These are phyloP conservation scores for Penicillium sp. DNA, from an alignment of 2,329 filamentous ascomycete species.

Conservation along the genomic window DNA sequence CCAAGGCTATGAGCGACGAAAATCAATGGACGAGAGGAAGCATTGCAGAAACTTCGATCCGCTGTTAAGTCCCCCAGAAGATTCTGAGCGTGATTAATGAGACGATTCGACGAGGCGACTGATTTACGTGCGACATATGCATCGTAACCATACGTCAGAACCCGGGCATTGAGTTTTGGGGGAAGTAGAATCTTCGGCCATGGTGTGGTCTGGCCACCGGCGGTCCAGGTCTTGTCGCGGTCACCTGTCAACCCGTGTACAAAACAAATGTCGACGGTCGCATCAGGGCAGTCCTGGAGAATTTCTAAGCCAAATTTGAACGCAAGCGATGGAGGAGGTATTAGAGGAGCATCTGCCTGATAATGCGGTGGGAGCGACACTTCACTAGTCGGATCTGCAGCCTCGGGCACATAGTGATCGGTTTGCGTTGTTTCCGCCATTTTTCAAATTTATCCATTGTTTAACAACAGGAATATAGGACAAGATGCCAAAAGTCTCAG, in stretches of 20 bases:
- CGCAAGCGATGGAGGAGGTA: too few species aligned
- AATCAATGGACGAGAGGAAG: not conserved
- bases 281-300: not conserved
- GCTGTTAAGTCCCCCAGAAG: not conserved
- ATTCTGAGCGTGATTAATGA: constrained; percentile 1
- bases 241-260: constrained; percentile 3
- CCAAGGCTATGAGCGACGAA: constrained; percentile 3
- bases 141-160: constrained; percentile 3
- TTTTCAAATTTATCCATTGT: not conserved
- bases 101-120: not conserved
- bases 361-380: not conserved
- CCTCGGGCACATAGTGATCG: not conserved
- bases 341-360: not conserved
- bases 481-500: too few species aligned
- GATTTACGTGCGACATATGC: not conserved
- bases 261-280: not conserved
- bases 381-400: not conserved
- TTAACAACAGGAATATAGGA: not conserved
- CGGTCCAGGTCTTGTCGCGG: constrained; percentile 1
- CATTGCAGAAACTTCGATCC: not conserved
- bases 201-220: not conserved
- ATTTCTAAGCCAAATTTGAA: not conserved
- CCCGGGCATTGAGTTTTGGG: not conserved
- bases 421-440: not conserved
- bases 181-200: constrained; percentile 2